Base-by-base conservation (phyloP, 805 yeast genomes). In the Metschnikowia cerradonensis region DNA sequence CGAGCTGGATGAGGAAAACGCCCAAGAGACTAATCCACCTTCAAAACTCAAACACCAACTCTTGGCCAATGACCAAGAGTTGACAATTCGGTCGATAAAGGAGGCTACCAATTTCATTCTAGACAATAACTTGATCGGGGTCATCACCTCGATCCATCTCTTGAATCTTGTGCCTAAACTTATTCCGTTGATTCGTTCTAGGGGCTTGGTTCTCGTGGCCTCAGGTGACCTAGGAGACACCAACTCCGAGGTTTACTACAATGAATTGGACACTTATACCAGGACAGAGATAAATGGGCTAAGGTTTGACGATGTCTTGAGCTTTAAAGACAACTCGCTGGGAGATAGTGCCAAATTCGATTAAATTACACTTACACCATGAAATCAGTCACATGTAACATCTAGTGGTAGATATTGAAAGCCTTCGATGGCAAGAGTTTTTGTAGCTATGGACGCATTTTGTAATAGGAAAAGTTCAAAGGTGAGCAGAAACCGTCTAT, bases 161-260 rank as follows among this genome's bases (percentile, higher is more conserved):
- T 71, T 92, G 50, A 71, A 77, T 36, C 70, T 90, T 30, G 90
- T 90, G 41, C 95, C 96, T 0, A 83, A 85, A 47, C 68, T 91
- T 38, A 79, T 86, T 6, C 86, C 86, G 35, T 78, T 87, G 30
- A 85, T 92, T 14, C 76, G 96, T 52, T 82, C 87, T 1, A 77
- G 86, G 49, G 98, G 98, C 0, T 75, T 92, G 56, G 82, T 92
- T 47, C 71, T 92, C 43, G 92, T 91, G n/a, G 92, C 90, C 2
- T 72, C 84, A 0, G 73, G 76, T 47, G 79, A 74, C 47, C 65
- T 67, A 6, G 50, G 50, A 26, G 66, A 63, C 26, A 67, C 65
- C 20, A 61, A 56, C 8, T 53, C 67, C 4, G 40, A 44, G 34
- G 14, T 26, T n/a, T 44, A 13, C 13, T 60, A 58, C 45, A 62